Base-by-base conservation (phyloP, 148 eudicot species). In the Heliamphora exappendiculata region DNA sequence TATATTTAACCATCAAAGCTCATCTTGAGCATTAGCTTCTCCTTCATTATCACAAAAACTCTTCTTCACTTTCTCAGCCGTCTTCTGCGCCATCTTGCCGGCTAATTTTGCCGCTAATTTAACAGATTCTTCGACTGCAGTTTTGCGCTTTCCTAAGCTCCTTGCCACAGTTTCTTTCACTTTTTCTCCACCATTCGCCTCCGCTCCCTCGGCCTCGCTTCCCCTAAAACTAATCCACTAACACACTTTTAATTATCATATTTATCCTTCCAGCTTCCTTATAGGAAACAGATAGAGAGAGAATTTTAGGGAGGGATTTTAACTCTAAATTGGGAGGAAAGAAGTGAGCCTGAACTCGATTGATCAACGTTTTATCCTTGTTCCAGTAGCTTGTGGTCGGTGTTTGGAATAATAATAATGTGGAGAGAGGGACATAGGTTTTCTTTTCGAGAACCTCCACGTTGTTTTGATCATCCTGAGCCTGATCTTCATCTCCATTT, bases 111-210 rank as follows among this genome's bases (percentile, higher is more conserved):
- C 87, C 1, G 80, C 84, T 7, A 81, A 58, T 54, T 73, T 79
- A 0, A 84, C 84, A 0, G 83, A 68, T 12, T 79, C 85, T 66
- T 85, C 85, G 36, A 76, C 67, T 5, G 82, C 59, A 20, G 64
- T 47, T 51, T 69, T 82, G 17, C 81, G 71, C 81, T 70, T 41
- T 31, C 78, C 81, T 7, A 81, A 65, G 83, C 87, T 85, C 77
- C 77, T 80, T 75, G 70, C 71, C 36, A 58, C 77, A 0, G 83
- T 85, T 57, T 84, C 87, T 53, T 55, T 79, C 55, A 76, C 74
- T 58, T 70, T 76, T 50, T 70, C 76, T 26, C 76, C 73, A 14
- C 16, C 53, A 4, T 4, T 49, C 16, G 13, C 41, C n/a, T n/a
- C n/a, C n/a, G n/a, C n/a, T n/a, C n/a, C n/a, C n/a, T n/a, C n/a